phyloP scores from a whole-genome alignment of 176 grass and related monocot species.

The Oropetium thomaeum region DNA sequence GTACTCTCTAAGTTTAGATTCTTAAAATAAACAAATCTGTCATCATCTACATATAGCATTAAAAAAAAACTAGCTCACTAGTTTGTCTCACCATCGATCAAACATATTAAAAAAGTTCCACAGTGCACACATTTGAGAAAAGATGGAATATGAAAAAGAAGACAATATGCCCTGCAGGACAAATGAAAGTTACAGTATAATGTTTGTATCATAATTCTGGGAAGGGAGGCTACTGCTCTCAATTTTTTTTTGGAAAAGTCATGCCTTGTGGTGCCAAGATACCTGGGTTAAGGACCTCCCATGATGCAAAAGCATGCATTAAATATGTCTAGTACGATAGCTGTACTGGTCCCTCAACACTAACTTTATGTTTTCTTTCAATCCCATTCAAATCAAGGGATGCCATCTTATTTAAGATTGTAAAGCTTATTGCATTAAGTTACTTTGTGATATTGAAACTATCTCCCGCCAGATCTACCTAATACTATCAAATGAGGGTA shows the following conservation, averaged over 20 bases:
- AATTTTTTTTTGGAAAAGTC: constrained; percentile 47
- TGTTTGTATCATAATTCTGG: constrained; percentile 27
- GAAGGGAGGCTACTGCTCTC: constrained; percentile 31
- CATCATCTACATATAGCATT: constrained; percentile 34
- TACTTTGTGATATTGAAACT: constrained; percentile 15
- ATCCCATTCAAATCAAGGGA: constrained; percentile 34
- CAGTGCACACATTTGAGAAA: constrained; percentile 7
- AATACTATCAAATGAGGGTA: constrained; percentile 47
- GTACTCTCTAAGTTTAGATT: constrained; percentile 20
- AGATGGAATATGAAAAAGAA: constrained; percentile 35
- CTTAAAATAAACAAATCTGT: constrained; percentile 31
- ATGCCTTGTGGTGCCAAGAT: constrained; percentile 34
- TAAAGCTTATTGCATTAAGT: constrained; percentile 46
- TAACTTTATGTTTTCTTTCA: constrained; percentile 47
- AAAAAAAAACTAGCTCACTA: constrained; percentile 9
- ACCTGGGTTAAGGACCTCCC: constrained; percentile 59
- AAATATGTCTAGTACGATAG: constrained; percentile 61
- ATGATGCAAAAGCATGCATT: constrained; percentile 70
- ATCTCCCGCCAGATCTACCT: constrained; percentile 49
- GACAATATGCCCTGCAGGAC: constrained; percentile 30
- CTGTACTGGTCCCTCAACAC: constrained; percentile 60
- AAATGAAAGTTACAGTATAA: constrained; percentile 44
- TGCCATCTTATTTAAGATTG: constrained; percentile 41
- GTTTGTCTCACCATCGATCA: constrained; percentile 33
- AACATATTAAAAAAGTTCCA: constrained; percentile 38